Base-by-base conservation (phyloP, 345 rosid species). In the Iberis pinnata region DNA sequence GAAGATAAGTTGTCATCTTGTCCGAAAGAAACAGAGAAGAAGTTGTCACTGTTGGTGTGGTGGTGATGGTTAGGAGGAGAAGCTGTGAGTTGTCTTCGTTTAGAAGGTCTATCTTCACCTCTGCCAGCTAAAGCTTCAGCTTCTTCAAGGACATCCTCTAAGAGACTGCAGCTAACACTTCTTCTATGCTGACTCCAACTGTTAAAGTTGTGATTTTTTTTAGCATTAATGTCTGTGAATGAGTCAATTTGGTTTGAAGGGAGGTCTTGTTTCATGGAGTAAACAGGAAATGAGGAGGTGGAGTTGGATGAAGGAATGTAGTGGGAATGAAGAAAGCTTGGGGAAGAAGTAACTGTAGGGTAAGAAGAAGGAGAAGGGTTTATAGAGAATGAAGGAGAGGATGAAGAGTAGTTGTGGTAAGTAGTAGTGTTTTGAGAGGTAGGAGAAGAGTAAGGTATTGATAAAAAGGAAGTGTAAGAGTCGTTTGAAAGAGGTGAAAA, bases 231-330 rank as follows among this genome's bases (percentile, higher is more conserved):
- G 11, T 41, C 67, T 8, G 61, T 22, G 66, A 60, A 18, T 24
- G 16, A 57, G 65, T 48, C 32, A 3, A 27, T 49, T 76, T 84
- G 96, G 90, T 63, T 73, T 70, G 86, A 82, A 82, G 88, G 84
- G 81, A 79, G 88, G 75, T 82, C 93, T 20, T 65, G 72, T 74
- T 71, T 77, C 46, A 56, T 31, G 29, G 57, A 55, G 63, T 61
- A 64, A 58, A 52, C 59, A 2, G 68, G 53, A 29, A 53, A 18
- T 69, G 61, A 55, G 25, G 68, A 41, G 47, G 65, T 69, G 51
- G 68, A 55, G n/a, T n/a, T n/a, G 49, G 47, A 54, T 25, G 26
- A 50, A 37, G 67, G 53, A 67, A 60, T 56, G 68, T 60, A 61
- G 45, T 67, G 63, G 35, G 49, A 43, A 17, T 25, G 63, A 26